Conservation (phyloP, 371 early-diverging fungal species). For the Mucor irregularis region DNA sequence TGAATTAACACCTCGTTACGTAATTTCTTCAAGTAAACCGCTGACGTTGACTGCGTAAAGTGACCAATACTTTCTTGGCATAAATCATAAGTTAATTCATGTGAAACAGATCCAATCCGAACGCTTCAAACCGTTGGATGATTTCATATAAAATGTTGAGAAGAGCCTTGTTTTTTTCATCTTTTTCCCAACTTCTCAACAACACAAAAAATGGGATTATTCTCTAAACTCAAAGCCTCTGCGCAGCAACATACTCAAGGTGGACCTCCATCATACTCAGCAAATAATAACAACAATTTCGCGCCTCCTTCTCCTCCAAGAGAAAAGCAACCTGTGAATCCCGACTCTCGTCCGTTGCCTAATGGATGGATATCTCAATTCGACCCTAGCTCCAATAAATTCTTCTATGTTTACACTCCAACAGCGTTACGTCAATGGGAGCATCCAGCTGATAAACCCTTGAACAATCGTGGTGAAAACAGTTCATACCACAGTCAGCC, state of each 20-base stretch:
- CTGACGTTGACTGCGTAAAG: too few relatives aligned
- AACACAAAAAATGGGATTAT: slow-evolving; percentile 34
- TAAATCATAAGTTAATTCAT: too few relatives aligned
- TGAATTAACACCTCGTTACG: too few relatives aligned
- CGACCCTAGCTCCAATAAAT: slow-evolving; percentile 36
- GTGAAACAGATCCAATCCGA: too few relatives aligned
- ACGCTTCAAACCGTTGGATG: too few relatives aligned
- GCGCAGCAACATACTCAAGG: slow-evolving; percentile 9
- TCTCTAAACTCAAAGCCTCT: slow-evolving; percentile 30
- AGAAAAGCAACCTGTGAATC: slow-evolving; percentile 26
- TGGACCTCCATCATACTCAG: slow-evolving; percentile 27
- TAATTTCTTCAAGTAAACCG: too few relatives aligned
- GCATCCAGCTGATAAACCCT: slow-evolving; percentile 42
- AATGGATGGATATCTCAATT: slow-evolving; percentile 50
- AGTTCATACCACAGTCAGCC: slow-evolving; percentile 11
- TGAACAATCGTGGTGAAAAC: slow-evolving; percentile 20
- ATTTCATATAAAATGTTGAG: too few relatives aligned
- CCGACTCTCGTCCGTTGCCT: slow-evolving; percentile 36
- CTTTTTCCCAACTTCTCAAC: not conserved
- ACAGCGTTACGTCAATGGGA: slow-evolving; percentile 52
- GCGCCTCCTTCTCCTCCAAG: slow-evolving; percentile 41
- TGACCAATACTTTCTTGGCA: too few relatives aligned
- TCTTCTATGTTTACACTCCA: slow-evolving; percentile 53
- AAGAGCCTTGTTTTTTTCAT: not conserved
- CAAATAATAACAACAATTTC: slow-evolving; percentile 14